Percentiles rank a stretch among this genome's conserved stretches.
Evolutionary conservation across 192 early-diverging fungal genomes (phyloP).

Genomic region (Coemansia sp.): DNA sequence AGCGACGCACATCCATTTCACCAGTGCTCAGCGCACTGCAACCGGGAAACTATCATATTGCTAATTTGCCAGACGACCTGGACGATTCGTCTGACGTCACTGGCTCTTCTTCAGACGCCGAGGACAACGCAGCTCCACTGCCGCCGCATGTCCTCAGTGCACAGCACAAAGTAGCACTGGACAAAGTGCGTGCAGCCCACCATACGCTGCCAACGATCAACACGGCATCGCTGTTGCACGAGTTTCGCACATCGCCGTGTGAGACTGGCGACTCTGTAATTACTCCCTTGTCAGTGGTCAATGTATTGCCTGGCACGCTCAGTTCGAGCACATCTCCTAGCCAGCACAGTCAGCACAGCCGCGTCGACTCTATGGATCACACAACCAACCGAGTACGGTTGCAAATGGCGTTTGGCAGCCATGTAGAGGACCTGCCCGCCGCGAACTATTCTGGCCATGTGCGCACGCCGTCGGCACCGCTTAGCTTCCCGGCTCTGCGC

Average conservation of each 20-base stretch:
- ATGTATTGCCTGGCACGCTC: slow-evolving; percentile 28
- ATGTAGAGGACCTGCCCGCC: slow-evolving; percentile 19
- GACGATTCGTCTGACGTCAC: slow-evolving; percentile 34
- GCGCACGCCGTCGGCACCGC: slow-evolving; percentile 27
- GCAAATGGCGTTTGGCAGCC: slow-evolving; percentile 17
- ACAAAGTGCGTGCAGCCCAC: neutral
- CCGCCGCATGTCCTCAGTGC: slow-evolving; percentile 5
- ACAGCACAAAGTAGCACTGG: slow-evolving; percentile 3
- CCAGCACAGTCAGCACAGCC: slow-evolving; percentile 7
- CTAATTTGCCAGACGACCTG: slow-evolving; percentile 46
- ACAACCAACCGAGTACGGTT: neutral
- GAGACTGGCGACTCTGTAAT: slow-evolving; percentile 42
- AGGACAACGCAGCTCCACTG: neutral
- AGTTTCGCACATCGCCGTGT: slow-evolving; percentile 25
- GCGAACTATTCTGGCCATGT: slow-evolving; percentile 11
- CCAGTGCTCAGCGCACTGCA: slow-evolving; percentile 46
- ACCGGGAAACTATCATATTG: slow-evolving; percentile 51
- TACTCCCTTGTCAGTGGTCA: slow-evolving; percentile 51
- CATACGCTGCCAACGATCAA: slow-evolving; percentile 26
- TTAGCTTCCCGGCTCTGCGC: slow-evolving; percentile 5
- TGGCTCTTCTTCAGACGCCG: slow-evolving; percentile 13
- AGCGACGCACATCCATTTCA: slow-evolving; percentile 35
- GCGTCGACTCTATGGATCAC: neutral
- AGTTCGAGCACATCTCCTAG: slow-evolving; percentile 29
- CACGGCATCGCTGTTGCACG: slow-evolving; percentile 17